Base-by-base conservation (phyloP, 176 grass and related monocot genomes). In the Rhynchospora breviuscula region DNA sequence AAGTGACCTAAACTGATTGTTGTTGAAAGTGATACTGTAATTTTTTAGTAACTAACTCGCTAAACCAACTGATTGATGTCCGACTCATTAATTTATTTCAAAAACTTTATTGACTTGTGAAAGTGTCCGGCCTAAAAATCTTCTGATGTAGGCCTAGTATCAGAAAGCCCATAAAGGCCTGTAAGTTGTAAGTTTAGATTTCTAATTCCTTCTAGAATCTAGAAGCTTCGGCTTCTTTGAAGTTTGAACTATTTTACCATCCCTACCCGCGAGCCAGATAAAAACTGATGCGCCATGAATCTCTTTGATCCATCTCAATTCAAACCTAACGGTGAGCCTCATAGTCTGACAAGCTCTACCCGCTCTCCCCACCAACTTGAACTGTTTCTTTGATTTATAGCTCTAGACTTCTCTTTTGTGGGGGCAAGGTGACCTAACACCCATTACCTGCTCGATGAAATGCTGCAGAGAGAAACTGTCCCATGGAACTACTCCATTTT, bases 401-500 rank as follows among this genome's bases (percentile, higher is more conserved):
- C 6, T 74, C 18, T 6, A 25, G 31, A 47, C 63, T 19, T 31
- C 52, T 26, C 15, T 87, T 46, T 21, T 62, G 25, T 19, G 46
- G 6, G 3, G 23, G 62, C 73, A 75, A 49, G 3, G 26, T 8
- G 9, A 29, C 3, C 11, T 17, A 60, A 45, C 44, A 31, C 48
- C 60, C 72, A 54, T 31, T 25, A 84, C n/a, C 23, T 84, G 86
- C 71, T 88, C 72, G 81, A 84, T 49, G 72, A 88, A 84, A 88
- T 84, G 73, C 72, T 47, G 10, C 15, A 88, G 22, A 33, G 6
- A 35, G 52, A 70, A 10, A 14, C 71, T 26, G 13, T 84, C 6
- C 12, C 15, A 1, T 88, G 86, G 86, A 88, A 84, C 70, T 45
- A 84, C 70, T 46, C 71, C 57, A 79, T 84, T 18, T 87, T 79